Conservation (phyloP, 805 yeast genomes). For the Yamadazyma phyllophila region DNA sequence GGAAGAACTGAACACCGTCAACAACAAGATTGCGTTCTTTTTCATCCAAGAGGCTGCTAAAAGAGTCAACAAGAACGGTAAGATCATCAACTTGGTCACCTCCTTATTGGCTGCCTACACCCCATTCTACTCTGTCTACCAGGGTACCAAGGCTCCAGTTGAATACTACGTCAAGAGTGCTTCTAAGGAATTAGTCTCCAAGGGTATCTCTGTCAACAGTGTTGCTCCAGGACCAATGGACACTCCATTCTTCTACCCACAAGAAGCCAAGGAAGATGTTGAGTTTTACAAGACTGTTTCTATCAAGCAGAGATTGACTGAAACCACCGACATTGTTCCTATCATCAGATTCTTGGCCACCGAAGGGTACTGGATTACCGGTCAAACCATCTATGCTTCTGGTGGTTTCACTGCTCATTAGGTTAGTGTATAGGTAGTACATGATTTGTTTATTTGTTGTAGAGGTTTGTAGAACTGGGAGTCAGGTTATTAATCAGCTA, state of each 20-base stretch:
- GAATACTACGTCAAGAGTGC: slow-evolving; percentile 52
- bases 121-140: slow-evolving; percentile 50
- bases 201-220: slow-evolving; percentile 49
- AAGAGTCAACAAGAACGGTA: slow-evolving; percentile 50
- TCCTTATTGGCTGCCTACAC: slow-evolving; percentile 67
- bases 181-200: slow-evolving; percentile 50
- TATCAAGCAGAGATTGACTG: slow-evolving; percentile 50
- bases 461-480: no score
- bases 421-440: not conserved
- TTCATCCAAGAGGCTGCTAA: slow-evolving; percentile 58
- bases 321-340: slow-evolving; percentile 61
- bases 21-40: slow-evolving; percentile 60
- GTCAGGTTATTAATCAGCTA: no score
- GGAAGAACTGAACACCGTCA: slow-evolving; percentile 51
- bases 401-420: slow-evolving; percentile 68
- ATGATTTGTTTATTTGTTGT: not conserved
- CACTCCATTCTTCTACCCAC: slow-evolving; percentile 62
- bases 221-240: slow-evolving; percentile 71
- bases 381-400: slow-evolving; percentile 62
- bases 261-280: slow-evolving; percentile 52
- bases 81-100: slow-evolving; percentile 56
- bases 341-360: slow-evolving; percentile 57
- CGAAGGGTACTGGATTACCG: slow-evolving; percentile 69
- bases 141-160: slow-evolving; percentile 58
- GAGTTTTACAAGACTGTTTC: slow-evolving; percentile 55